Evolutionary conservation across 2,329 filamentous ascomycete genomes (phyloP).

Genomic region (Exutisphaerella laricina): DNA sequence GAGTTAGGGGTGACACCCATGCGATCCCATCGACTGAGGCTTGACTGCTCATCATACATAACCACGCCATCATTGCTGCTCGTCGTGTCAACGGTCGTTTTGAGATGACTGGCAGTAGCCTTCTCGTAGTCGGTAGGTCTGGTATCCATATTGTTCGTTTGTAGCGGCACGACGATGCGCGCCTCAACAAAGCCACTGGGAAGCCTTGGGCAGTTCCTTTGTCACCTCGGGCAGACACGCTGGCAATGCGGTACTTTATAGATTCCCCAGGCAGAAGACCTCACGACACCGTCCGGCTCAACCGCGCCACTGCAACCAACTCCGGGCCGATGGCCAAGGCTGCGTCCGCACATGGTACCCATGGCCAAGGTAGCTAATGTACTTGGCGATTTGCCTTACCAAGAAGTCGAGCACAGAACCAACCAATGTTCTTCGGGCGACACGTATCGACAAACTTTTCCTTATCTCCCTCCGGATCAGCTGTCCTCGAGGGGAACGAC

Average conservation of each 20-base stretch:
- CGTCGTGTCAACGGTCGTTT: slow-evolving; percentile 11
- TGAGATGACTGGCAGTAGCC: slow-evolving; percentile 7
- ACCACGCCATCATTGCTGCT: slow-evolving; percentile 18
- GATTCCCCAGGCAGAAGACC: neutral
- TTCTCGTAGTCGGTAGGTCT: slow-evolving; percentile 15
- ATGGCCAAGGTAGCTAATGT: neutral
- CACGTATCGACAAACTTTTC: slow-evolving; percentile 15
- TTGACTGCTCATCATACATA: slow-evolving; percentile 9
- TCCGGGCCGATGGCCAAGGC: slow-evolving; percentile 7
- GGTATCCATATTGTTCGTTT: slow-evolving; percentile 6
- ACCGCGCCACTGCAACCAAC: neutral
- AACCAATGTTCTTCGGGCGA: slow-evolving; percentile 14
- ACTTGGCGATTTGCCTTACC: slow-evolving; percentile 8
- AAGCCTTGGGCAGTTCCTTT: slow-evolving; percentile 1
- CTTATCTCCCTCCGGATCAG: slow-evolving; percentile 18
- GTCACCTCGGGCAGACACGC: neutral
- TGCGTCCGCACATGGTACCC: slow-evolving; percentile 6
- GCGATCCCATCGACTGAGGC: slow-evolving; percentile 24
- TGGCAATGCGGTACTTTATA: slow-evolving; percentile 3
- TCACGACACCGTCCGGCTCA: neutral
- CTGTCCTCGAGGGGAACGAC: slow-evolving; percentile 15
- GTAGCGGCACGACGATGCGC: neutral
- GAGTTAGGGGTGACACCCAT: slow-evolving; percentile 30
- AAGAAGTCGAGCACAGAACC: slow-evolving; percentile 5
- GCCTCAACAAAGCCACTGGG: slow-evolving; percentile 2